Base-by-base conservation (phyloP, 257 asterid species). In the Solanum gracilifrons region DNA sequence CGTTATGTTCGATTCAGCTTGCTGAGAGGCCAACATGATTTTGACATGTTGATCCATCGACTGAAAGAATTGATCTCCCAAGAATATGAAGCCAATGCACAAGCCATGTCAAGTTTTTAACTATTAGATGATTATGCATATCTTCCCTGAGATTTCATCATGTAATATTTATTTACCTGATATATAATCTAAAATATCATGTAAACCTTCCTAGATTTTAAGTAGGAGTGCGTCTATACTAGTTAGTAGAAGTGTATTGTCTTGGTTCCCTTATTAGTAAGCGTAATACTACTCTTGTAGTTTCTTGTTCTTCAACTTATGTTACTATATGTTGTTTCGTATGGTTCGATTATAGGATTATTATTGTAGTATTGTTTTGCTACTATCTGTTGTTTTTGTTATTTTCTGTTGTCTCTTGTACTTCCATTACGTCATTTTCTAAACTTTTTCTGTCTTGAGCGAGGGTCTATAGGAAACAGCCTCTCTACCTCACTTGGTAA, bases 1-100 rank as follows among this genome's bases (percentile, higher is more conserved):
- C 92, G 87, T 75, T 86, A 90, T 18, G 93, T 91, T 74, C 94
- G 94, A 29, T 90, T 93, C 46, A 91, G 92, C 88, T 87, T 93
- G 43, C 32, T 92, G 21, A 90, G 68, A 60, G 71, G 91, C 4
- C 92, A 93, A 7, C 92, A 91, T 12, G 93, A 92, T 86, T 93
- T 89, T 31, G 84, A 91, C 85, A 64, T 85, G 64, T n/a, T 91
- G 27, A 23, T 89, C 35, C 5, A 23, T 58, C 90, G 83, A 75
- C 89, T 92, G 37, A 9, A 37, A 3, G 62, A 83, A 58, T 85
- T 93, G 23, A 39, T 92, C 15, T 12, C 83, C 13, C 84, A 79
- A 43, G 84, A 43, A 43, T 32, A 76, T 41, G 92, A 89, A 86
- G 72, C 39, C 1, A 69, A 48, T 6, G 89, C 85, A 31, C 36